These are phyloP conservation scores for Stephania japonica DNA, from an alignment of 164 flowering plant genomes.

Conservation along the genomic window DNA sequence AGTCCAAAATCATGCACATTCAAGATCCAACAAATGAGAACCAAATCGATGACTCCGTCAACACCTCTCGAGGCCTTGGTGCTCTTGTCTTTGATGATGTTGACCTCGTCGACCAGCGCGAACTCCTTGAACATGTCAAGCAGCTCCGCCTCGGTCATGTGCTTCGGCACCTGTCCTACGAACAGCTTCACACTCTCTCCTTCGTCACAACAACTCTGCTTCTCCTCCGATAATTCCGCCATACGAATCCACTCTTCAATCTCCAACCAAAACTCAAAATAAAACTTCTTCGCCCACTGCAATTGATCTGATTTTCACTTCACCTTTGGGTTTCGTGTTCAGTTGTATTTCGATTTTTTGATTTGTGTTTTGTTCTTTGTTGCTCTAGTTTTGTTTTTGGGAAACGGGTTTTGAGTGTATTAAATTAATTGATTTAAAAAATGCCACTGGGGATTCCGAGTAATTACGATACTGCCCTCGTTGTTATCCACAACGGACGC, in stretches of 20 bases:
- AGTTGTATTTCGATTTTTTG: too few species aligned
- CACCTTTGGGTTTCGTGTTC: too few species aligned
- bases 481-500: neutral
- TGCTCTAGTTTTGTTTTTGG: neutral
- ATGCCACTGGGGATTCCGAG: neutral
- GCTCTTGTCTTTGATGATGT: conserved; percentile 85
- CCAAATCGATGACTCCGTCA: too few species aligned
- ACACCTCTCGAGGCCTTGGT: conserved; percentile 89
- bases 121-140: conserved; percentile 76
- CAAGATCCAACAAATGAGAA: conserved; percentile 16
- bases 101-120: conserved; percentile 88
- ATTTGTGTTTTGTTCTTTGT: neutral
- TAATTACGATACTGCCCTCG: neutral
- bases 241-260: conserved; percentile 26
- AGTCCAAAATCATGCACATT: conserved; percentile 13
- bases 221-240: conserved; percentile 48
- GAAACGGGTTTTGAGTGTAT: neutral
- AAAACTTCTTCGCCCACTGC: too few species aligned
- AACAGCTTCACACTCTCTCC: conserved; percentile 90
- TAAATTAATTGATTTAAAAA: neutral
- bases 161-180: conserved; percentile 96
- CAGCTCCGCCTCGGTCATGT: conserved; percentile 78
- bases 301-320: too few species aligned
- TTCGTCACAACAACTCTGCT: neutral
- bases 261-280: too few species aligned